Conservation (phyloP, 2,329 filamentous ascomycete genomes). For the Diaporthe eres region DNA sequence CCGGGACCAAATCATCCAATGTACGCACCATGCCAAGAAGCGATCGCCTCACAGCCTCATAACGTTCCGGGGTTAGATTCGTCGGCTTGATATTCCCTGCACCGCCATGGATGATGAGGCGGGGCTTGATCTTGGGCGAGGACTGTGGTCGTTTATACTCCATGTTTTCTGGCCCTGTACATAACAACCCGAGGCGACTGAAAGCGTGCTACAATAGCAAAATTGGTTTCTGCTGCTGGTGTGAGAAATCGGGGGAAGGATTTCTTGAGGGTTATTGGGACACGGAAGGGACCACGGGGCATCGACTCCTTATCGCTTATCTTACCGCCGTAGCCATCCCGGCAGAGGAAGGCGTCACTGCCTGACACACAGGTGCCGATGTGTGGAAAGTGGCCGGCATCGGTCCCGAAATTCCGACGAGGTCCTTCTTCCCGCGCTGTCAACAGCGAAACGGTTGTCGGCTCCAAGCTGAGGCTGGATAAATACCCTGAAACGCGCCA, state of each 20-base stretch:
- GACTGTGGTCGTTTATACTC: conserved; percentile 53
- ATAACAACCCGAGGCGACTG: not conserved
- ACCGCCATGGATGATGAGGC: conserved; percentile 80
- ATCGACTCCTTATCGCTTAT: conserved; percentile 25
- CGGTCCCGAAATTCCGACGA: conserved; percentile 2
- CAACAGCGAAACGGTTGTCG: not conserved
- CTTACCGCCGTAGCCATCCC: conserved; percentile 7
- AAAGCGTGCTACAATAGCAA: not conserved
- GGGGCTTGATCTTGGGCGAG: conserved; percentile 59
- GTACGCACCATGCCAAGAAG: conserved; percentile 72
- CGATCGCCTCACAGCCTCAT: conserved; percentile 70
- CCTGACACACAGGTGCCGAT: not conserved
- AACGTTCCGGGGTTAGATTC: conserved; percentile 71
- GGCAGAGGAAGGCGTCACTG: not conserved
- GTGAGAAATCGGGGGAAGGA: not conserved
- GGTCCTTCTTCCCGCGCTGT: not conserved
- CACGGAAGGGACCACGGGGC: not conserved
- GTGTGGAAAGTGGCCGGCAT: not conserved
- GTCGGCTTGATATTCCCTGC: conserved; percentile 77
- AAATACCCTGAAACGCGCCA: conserved; percentile 17
- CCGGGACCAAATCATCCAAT: not conserved
- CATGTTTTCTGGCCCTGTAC: conserved; percentile 49
- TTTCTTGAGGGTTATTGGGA: not conserved
- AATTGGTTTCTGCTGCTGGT: not conserved
- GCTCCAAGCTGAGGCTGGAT: conserved; percentile 20